Percentiles rank a stretch among this genome's conserved stretches.
phyloP scores from a whole-genome alignment of 2,329 filamentous ascomycete species.

The Botrytis pseudocinerea region DNA sequence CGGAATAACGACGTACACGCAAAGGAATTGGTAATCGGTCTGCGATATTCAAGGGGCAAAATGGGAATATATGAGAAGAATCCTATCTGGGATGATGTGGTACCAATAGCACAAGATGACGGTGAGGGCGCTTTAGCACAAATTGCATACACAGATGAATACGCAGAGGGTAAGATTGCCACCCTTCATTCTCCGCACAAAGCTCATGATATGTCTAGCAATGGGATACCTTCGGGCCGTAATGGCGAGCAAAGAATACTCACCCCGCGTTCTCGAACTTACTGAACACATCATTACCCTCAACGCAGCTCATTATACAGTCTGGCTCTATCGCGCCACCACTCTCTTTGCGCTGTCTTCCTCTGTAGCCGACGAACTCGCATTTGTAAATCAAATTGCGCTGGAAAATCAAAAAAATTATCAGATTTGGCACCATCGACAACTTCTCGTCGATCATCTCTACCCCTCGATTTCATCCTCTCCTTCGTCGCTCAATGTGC shows the following conservation, averaged over 20 bases:
- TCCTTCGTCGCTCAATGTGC: slow-evolving; percentile 53
- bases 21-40: not conserved
- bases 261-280: slow-evolving; percentile 72
- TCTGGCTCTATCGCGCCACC: slow-evolving; percentile 92
- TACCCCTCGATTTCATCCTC: slow-evolving; percentile 61
- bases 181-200: not conserved
- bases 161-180: slow-evolving; percentile 65
- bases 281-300: slow-evolving; percentile 88
- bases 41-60: not conserved
- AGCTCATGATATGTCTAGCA: slow-evolving; percentile 49
- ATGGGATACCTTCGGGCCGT: slow-evolving; percentile 91
- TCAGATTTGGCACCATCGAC: slow-evolving; percentile 87
- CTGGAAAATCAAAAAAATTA: slow-evolving; percentile 93
- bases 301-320: slow-evolving; percentile 97
- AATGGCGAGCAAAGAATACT: slow-evolving; percentile 86
- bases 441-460: slow-evolving; percentile 62
- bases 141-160: slow-evolving; percentile 88
- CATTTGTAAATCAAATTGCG: slow-evolving; percentile 83
- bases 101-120: slow-evolving; percentile 81
- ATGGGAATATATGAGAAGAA: slow-evolving; percentile 48
- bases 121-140: slow-evolving; percentile 82
- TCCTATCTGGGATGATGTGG: slow-evolving; percentile 79
- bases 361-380: slow-evolving; percentile 57
- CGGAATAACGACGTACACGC: not conserved
- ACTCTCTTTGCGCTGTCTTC: slow-evolving; percentile 63